Conservation (phyloP, 176 grass and related monocot species). For the Triticum dicoccoides region DNA sequence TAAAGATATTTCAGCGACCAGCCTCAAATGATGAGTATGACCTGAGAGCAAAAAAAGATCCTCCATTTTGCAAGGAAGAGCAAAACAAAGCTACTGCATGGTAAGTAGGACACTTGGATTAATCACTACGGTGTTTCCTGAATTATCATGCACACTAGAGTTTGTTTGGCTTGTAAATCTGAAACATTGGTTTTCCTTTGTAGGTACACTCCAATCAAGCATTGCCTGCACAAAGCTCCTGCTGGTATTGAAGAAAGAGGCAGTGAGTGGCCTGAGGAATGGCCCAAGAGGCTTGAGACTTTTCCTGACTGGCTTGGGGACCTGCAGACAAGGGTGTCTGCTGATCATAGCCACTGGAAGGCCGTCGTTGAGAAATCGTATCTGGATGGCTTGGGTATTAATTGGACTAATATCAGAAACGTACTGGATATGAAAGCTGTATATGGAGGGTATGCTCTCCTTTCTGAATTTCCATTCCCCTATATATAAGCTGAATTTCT, state of each 20-base stretch:
- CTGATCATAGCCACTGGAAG: conserved; percentile 80
- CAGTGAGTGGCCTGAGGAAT: conserved; percentile 91
- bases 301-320: conserved; percentile 87
- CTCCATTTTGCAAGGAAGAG: conserved; percentile 86
- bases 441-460: conserved; percentile 70
- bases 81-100: conserved; percentile 77
- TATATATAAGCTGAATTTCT: background rate
- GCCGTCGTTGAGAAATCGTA: conserved; percentile 87
- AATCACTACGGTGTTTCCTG: conserved; percentile 3
- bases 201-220: conserved; percentile 79
- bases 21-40: conserved; percentile 85
- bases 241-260: conserved; percentile 85
- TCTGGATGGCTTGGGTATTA: conserved; percentile 78
- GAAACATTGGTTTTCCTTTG: background rate
- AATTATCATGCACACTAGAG: background rate
- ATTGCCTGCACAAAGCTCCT: conserved; percentile 86
- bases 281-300: conserved; percentile 83
- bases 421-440: conserved; percentile 93
- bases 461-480: background rate
- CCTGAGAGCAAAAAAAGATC: conserved; percentile 73
- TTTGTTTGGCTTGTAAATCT: conserved; percentile 20
- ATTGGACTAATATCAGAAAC: conserved; percentile 87
- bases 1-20: conserved; percentile 95
- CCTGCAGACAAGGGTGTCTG: conserved; percentile 51
- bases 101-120: conserved; percentile 34